Percentiles rank a stretch among this genome's conserved stretches.
phyloP scores from a whole-genome alignment of 1,284 basidiomycete species.

The Moesziomyces globuligerus region DNA sequence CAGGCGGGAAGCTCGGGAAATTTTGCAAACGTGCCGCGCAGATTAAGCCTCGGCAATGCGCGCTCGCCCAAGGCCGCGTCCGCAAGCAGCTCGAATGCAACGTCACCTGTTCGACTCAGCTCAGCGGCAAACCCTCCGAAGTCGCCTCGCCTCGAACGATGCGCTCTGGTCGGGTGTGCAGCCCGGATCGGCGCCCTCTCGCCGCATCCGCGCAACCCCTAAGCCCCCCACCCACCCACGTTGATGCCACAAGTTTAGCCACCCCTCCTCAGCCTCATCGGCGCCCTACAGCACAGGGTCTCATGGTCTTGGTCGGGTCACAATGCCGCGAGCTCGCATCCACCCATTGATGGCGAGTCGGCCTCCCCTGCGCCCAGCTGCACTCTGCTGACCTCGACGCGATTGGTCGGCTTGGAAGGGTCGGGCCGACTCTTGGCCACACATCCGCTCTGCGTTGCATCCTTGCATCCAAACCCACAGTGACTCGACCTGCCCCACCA shows the following conservation, averaged over 20 bases:
- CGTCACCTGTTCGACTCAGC: conserved; percentile 5
- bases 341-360: too few species aligned
- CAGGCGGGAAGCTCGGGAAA: too few species aligned
- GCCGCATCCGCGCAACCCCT: neutral
- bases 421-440: conserved; percentile 10
- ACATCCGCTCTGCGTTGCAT: too few species aligned
- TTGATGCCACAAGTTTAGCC: neutral
- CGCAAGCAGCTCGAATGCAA: conserved; percentile 3
- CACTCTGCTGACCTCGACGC: conserved; percentile 6
- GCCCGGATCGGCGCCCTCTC: neutral
- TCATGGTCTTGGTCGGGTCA: too few species aligned
- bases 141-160: too few species aligned
- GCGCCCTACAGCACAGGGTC: neutral
- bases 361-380: too few species aligned
- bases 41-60: conserved; percentile 12
- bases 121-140: neutral
- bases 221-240: too few species aligned
- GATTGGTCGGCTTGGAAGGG: conserved; percentile 4
- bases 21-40: neutral
- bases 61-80: neutral
- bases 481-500: too few species aligned
- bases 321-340: neutral
- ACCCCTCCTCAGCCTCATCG: too few species aligned
- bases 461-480: too few species aligned
- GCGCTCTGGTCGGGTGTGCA: neutral